Conservation (phyloP, 441 rosid genomes). For the Kokia cookei region DNA sequence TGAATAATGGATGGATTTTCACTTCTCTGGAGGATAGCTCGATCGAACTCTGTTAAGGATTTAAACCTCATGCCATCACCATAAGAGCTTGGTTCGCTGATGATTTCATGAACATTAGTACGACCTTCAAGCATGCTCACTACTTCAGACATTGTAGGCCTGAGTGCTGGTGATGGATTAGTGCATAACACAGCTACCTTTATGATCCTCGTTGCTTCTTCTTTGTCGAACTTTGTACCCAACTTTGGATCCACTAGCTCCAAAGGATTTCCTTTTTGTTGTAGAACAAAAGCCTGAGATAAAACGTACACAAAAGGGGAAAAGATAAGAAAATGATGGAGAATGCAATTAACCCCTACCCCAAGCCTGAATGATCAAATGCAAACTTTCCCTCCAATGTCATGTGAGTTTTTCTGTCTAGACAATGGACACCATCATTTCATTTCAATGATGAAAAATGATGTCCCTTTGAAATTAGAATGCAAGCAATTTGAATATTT, state of each 20-base stretch:
- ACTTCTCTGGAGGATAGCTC: background rate
- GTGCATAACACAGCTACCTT: constrained; percentile 53
- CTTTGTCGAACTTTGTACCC: constrained; percentile 36
- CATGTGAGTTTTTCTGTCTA: background rate
- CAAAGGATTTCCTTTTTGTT: constrained; percentile 37
- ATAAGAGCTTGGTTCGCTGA: background rate
- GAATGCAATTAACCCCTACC: background rate
- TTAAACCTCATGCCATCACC: constrained; percentile 7
- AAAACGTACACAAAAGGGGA: background rate
- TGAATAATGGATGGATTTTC: background rate
- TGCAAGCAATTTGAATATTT: background rate
- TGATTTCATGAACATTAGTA: constrained; percentile 22
- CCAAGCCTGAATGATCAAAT: background rate
- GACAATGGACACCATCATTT: background rate
- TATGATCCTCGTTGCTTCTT: constrained; percentile 48
- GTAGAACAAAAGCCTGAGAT: constrained; percentile 40
- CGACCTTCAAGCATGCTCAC: constrained; percentile 73
- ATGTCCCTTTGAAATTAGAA: background rate
- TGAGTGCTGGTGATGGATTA: constrained; percentile 28
- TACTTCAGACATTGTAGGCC: constrained; percentile 67
- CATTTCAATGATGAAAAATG: background rate
- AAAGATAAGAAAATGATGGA: background rate
- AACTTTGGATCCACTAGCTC: constrained; percentile 50
- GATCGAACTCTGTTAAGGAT: background rate
- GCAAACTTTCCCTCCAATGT: background rate